Conservation (phyloP, 1,284 basidiomycete genomes). For the Leccinum fallax region DNA sequence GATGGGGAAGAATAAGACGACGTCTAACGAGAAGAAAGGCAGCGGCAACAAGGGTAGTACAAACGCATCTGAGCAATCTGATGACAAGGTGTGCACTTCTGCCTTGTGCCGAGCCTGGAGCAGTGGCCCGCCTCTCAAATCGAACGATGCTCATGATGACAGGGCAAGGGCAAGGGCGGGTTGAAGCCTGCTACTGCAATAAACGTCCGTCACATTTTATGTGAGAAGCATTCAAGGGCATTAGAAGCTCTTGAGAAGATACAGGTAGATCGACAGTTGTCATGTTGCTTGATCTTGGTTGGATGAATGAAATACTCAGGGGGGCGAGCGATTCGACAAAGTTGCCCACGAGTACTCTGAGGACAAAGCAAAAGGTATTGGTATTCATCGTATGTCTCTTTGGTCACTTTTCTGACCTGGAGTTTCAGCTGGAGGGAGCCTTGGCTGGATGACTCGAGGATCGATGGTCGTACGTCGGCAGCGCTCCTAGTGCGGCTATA, state of each 20-base stretch:
- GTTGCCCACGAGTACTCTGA: slow-evolving; percentile 86
- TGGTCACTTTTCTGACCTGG: slow-evolving; percentile 4
- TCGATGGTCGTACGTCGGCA: slow-evolving; percentile 65
- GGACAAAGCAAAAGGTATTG: slow-evolving; percentile 78
- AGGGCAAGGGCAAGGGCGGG: slow-evolving; percentile 61
- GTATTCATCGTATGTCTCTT: slow-evolving; percentile 22
- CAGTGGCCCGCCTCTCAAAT: not conserved
- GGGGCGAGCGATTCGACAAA: slow-evolving; percentile 78
- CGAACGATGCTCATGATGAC: not conserved
- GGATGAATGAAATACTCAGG: slow-evolving; percentile 40
- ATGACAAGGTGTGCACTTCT: slow-evolving; percentile 28
- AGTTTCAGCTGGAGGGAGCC: slow-evolving; percentile 69
- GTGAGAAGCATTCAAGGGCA: slow-evolving; percentile 82
- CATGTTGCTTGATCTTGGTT: slow-evolving; percentile 1
- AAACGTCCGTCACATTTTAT: slow-evolving; percentile 84
- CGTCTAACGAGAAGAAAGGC: slow-evolving; percentile 42
- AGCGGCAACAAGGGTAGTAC: slow-evolving; percentile 24
- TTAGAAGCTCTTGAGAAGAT: slow-evolving; percentile 77
- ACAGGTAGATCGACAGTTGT: slow-evolving; percentile 47
- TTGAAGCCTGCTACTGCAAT: slow-evolving; percentile 77
- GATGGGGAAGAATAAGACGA: slow-evolving; percentile 58
- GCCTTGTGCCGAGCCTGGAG: not conserved
- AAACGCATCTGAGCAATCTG: slow-evolving; percentile 36
- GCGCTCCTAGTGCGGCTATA: not conserved
- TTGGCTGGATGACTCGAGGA: slow-evolving; percentile 83